Conservation (phyloP, 2,329 filamentous ascomycete species). For the Graphiopsis chlorocephala region DNA sequence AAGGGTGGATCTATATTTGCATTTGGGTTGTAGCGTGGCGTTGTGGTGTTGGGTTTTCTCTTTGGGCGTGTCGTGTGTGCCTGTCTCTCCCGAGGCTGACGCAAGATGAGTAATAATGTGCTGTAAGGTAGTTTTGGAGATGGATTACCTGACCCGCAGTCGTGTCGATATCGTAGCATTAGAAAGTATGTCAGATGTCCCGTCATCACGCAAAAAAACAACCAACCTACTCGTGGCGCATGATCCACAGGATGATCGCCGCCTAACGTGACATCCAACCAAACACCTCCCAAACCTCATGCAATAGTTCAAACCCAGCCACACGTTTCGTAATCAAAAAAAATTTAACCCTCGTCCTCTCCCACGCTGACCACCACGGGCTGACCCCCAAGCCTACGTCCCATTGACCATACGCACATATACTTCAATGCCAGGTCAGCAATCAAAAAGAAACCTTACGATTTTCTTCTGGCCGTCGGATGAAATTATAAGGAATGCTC, state of each 20-base stretch:
- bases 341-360: background rate
- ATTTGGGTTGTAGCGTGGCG: slow-evolving; percentile 5
- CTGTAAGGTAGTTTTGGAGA: background rate
- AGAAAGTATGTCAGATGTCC: background rate
- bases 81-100: background rate
- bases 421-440: background rate
- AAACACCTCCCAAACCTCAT: background rate
- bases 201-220: background rate
- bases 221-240: background rate
- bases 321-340: background rate
- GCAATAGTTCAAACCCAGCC: background rate
- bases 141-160: no score
- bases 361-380: background rate
- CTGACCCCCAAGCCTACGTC: background rate
- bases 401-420: background rate
- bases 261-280: background rate
- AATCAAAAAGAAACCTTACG: background rate
- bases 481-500: background rate
- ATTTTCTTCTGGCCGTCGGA: background rate
- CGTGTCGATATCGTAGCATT: background rate
- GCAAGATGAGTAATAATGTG: background rate
- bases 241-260: no score
- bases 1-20: background rate
- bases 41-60: background rate
- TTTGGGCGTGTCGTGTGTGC: background rate